Base-by-base conservation (phyloP, 108 stramenopile species). In the Cylindrotheca fusiformis region DNA sequence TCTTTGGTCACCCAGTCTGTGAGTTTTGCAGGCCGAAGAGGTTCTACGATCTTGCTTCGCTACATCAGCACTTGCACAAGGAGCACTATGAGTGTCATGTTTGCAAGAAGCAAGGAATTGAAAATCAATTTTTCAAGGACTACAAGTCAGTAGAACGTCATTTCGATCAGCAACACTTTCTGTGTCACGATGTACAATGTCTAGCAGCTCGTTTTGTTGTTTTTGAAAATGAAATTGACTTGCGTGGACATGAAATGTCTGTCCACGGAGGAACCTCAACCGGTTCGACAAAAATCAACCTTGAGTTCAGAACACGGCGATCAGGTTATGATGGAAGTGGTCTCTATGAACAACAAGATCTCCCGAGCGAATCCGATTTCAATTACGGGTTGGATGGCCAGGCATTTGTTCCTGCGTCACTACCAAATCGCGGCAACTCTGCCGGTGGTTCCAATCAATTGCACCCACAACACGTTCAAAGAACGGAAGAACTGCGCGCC, bases 51-150 rank as follows among this genome's bases (percentile, higher is more conserved):
- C 63, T 92, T 31, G 76, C 82, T 4, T 66, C 77, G 25, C 58
- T 96, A 28, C 86, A 96, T 63, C 65, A 77, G 25, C 95, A 96
- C 77, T 80, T 96, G 63, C 85, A 91, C 45, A 77, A 87, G 69
- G 86, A 92, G 12, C 95, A 96, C 69, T 93, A 92, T 72, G 89
- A 89, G 58, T 96, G 95, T 65, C 82, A 87, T 68, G 71, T 96
- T 46, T 63, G 95, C 56, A 83, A 93, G 52, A 79, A 77, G 58
- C 66, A 74, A 67, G 90, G 87, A 1, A 60, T 62, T 63, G 75
- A 76, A 21, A 82, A 93, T 77, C 88, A 92, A 55, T 96, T 79
- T 71, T 96, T 93, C 75, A 83, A 83, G 53, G 74, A 91, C 67
- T 96, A 96, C 72, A 36, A 68, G 1, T 48, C 44, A 12, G 52